phyloP scores from a whole-genome alignment of 1,139 yeast genomes.

The Blastobotrys indianensis region DNA sequence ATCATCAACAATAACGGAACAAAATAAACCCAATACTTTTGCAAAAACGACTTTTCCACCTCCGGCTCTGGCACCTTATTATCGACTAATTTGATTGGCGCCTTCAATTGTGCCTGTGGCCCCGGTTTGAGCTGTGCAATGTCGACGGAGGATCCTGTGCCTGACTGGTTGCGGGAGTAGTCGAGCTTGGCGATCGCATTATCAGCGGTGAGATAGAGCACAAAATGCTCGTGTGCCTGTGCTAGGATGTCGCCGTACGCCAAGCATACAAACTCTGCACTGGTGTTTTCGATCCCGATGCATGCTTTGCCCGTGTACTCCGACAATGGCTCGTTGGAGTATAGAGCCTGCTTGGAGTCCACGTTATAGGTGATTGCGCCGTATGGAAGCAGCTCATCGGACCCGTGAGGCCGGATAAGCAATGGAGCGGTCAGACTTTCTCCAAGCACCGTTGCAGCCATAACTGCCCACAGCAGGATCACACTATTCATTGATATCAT shows the following conservation, averaged over 20 bases:
- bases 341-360: neutral
- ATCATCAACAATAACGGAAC: slow-evolving; percentile 31
- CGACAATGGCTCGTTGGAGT: slow-evolving; percentile 1
- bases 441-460: slow-evolving; percentile 1
- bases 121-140: slow-evolving; percentile 16
- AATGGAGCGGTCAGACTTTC: slow-evolving; percentile 13
- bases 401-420: slow-evolving; percentile 14
- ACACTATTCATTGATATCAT: too few relatives aligned
- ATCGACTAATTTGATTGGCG: slow-evolving; percentile 28
- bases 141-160: neutral
- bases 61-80: slow-evolving; percentile 26
- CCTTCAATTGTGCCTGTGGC: slow-evolving; percentile 24
- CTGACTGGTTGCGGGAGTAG: slow-evolving; percentile 8
- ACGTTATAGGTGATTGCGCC: slow-evolving; percentile 12
- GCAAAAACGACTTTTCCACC: slow-evolving; percentile 31
- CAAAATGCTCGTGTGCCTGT: slow-evolving; percentile 13
- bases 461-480: too few relatives aligned
- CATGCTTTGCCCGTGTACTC: slow-evolving; percentile 19
- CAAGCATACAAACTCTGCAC: slow-evolving; percentile 22
- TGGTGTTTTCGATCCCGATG: slow-evolving; percentile 20
- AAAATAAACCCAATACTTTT: slow-evolving; percentile 37
- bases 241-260: slow-evolving; percentile 14
- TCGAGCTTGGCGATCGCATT: slow-evolving; percentile 15
- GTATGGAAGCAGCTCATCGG: slow-evolving; percentile 5
- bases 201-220: slow-evolving; percentile 14